phyloP scores from a whole-genome alignment of 2,329 filamentous ascomycete genomes.

The Chaetomium sp. region DNA sequence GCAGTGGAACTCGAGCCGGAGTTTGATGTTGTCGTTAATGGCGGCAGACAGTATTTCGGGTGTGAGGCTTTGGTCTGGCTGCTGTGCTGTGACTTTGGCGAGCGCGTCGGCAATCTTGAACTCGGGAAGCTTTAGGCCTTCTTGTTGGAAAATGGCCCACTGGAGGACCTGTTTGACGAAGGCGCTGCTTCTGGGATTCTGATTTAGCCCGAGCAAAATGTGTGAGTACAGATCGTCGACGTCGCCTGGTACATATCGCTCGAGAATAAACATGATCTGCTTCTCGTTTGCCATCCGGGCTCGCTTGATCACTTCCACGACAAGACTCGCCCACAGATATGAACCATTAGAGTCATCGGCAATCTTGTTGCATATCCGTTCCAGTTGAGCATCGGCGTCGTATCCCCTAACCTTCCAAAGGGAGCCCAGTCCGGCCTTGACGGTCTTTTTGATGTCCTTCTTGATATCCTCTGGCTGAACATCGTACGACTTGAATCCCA shows the following conservation, averaged over 20 bases:
- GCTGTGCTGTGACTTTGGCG: not conserved
- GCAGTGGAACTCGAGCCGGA: not conserved
- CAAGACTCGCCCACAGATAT: not conserved
- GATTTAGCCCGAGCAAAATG: not conserved
- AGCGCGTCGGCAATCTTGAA: not conserved
- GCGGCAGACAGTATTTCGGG: not conserved
- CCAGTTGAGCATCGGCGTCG: not conserved
- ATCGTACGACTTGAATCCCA: not conserved
- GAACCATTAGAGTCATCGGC: not conserved
- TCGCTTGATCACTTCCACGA: not conserved
- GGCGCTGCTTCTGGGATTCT: not conserved
- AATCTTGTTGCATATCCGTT: not conserved
- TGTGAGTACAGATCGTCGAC: not conserved
- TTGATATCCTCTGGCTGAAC: not conserved
- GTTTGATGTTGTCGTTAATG: not conserved
- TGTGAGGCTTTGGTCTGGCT: not conserved
- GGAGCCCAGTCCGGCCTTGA: not conserved
- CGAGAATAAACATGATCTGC: not conserved
- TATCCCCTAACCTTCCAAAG: not conserved
- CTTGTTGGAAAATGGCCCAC: slow-evolving; percentile 4
- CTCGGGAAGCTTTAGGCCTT: not conserved
- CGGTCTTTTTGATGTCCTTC: not conserved
- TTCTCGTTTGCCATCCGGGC: not conserved
- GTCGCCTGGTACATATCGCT: not conserved
- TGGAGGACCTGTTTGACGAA: slow-evolving; percentile 2